A percentile compares a stretch with the other conserved stretches of the same genome.
Evolutionary conservation across 148 eudicot genomes (phyloP).

Genomic region (Rhododendron williamsianum): DNA sequence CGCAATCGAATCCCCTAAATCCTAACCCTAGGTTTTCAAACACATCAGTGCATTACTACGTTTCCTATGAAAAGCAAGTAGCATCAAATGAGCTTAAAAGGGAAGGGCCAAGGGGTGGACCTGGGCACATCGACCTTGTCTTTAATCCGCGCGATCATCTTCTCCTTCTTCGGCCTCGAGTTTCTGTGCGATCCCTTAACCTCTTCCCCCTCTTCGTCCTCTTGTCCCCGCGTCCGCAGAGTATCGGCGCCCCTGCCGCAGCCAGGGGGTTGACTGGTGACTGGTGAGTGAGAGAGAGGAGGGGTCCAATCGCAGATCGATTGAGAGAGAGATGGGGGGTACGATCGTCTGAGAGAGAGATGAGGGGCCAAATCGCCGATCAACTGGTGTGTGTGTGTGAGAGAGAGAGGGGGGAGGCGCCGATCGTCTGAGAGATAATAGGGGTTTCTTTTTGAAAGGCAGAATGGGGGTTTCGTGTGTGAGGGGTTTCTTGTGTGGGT

Average conservation of each 20-base stretch:
- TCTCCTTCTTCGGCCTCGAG: constrained; percentile 69
- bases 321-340: too few relatives aligned
- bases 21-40: not conserved
- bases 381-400: too few relatives aligned
- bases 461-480: too few relatives aligned
- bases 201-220: constrained; percentile 88
- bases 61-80: not conserved
- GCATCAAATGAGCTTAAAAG: constrained; percentile 76
- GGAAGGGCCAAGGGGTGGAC: constrained; percentile 95
- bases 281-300: too few relatives aligned
- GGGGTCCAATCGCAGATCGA: too few relatives aligned
- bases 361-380: too few relatives aligned
- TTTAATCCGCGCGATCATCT: constrained; percentile 69
- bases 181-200: constrained; percentile 87
- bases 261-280: not conserved
- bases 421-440: too few relatives aligned
- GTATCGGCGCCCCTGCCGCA: constrained; percentile 25
- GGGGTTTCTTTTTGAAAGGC: too few relatives aligned
- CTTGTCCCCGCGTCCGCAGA: constrained; percentile 96
- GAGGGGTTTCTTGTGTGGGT: too few relatives aligned
- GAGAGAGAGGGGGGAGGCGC: too few relatives aligned
- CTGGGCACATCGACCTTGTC: constrained; percentile 87
- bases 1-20: not conserved
- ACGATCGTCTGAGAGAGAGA: not conserved
- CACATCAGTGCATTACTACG: not conserved